Percentiles rank a stretch among this genome's conserved stretches.
Conservation (phyloP, 257 asterid genomes). For the Prunella vulgaris region DNA sequence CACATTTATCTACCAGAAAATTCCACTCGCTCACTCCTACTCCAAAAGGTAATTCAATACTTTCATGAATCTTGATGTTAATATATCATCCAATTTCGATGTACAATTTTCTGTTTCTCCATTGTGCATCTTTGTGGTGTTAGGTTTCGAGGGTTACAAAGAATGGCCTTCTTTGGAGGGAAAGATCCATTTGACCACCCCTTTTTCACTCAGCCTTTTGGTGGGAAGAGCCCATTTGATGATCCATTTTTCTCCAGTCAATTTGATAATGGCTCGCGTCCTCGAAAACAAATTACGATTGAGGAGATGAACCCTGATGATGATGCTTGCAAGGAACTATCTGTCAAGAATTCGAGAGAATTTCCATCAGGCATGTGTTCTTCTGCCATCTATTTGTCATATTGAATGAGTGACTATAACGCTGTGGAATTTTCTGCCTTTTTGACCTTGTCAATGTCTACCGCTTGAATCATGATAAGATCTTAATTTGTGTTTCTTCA, state of each 20-base stretch:
- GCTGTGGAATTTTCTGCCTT: neutral
- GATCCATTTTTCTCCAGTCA: conserved; percentile 37
- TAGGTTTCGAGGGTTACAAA: neutral
- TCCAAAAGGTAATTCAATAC: conserved; percentile 6
- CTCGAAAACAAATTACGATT: conserved; percentile 45
- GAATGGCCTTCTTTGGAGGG: conserved; percentile 76
- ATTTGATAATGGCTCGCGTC: conserved; percentile 28
- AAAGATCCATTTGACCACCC: conserved; percentile 75
- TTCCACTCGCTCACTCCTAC: neutral
- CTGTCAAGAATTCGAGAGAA: conserved; percentile 27
- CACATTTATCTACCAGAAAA: neutral
- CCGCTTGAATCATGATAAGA: neutral
- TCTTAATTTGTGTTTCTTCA: neutral
- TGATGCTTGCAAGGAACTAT: conserved; percentile 39
- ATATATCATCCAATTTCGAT: neutral
- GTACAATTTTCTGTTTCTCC: neutral
- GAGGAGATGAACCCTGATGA: conserved; percentile 62
- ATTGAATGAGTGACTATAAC: neutral
- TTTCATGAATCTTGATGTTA: neutral
- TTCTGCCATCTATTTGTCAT: neutral
- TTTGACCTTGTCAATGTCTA: neutral
- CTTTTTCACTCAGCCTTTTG: conserved; percentile 57
- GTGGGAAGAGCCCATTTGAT: conserved; percentile 40
- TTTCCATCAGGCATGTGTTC: conserved; percentile 31
- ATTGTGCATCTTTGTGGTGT: neutral